Evolutionary conservation across 176 grass and related monocot genomes (phyloP), one percentile per base, ranked within the genome.

Genomic region (Ensete glaucum): DNA sequence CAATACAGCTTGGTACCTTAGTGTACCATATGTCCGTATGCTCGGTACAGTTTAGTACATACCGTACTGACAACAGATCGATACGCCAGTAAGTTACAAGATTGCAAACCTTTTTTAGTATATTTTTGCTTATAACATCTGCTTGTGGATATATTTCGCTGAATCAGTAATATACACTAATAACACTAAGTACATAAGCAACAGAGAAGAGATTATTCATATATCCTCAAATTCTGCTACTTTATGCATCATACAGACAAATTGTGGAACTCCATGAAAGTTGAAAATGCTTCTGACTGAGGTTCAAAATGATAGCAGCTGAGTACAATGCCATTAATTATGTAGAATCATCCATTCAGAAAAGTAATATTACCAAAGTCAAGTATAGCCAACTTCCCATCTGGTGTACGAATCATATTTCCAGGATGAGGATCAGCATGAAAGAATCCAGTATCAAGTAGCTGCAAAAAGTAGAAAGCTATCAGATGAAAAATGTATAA

Each of bases 401-500:
- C 94, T 66, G 86, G 86, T 71, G 94, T 98, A 75, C 90, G 87
- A 78, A 98, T 98, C 94, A 98, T 98, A 85, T 93, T 98, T 53
- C 94, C 90, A 51, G 94, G 94, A 83, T 98, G 94, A 69, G 94
- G 94, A 82, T 98, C 94, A 50, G 94, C 94, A 27, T 98, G 94
- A 77, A 98, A 98, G 76, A 98, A 98, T 52, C 94, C 94, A 64
- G 94, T 98, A 84, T 89, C 94, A 83, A 98, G 90, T 78, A 98
- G 85, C 94, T 93, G 82, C 76, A 85, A 85, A 14, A 73, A 77
- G 9, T 73, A 62, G 19, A 22, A 72, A 3, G 11, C 64, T 22
- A 53, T 72, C 11, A 53, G 12, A 69, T 5, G 8, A 20, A 19
- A 62, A 62, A 62, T n/a, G 8, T 8, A 62, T 62, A 21, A 43